phyloP scores from a whole-genome alignment of 805 yeast species.

The Lachancea quebecensis region DNA sequence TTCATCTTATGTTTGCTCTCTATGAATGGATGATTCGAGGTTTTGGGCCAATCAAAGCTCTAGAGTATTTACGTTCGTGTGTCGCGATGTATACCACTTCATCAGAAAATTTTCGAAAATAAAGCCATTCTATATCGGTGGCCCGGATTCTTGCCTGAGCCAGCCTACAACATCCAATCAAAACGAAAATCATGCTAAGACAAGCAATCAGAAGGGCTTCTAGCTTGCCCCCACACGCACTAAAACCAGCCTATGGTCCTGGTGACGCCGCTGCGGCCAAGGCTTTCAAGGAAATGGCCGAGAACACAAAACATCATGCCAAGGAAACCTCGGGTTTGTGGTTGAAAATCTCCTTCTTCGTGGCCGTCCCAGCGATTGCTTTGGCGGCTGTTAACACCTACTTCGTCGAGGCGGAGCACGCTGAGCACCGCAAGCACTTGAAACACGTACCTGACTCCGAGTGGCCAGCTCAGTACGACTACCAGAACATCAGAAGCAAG shows the following conservation, averaged over 20 bases:
- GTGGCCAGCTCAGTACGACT: slow-evolving; percentile 87
- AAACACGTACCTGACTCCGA: slow-evolving; percentile 71
- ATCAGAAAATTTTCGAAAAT: slow-evolving; percentile 1
- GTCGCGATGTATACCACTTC: not conserved
- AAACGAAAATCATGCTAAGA: slow-evolving; percentile 37
- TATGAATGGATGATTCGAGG: not conserved
- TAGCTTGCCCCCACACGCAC: slow-evolving; percentile 36
- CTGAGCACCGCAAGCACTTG: slow-evolving; percentile 78
- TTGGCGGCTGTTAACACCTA: slow-evolving; percentile 75
- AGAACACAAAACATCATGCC: slow-evolving; percentile 76
- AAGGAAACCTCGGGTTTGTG: slow-evolving; percentile 66
- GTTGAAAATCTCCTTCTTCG: slow-evolving; percentile 74
- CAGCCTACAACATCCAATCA: not conserved
- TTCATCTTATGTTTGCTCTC: not conserved
- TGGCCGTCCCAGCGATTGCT: slow-evolving; percentile 77
- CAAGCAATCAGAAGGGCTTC: slow-evolving; percentile 33
- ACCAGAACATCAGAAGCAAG: slow-evolving; percentile 81
- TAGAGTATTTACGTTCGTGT: slow-evolving; percentile 1
- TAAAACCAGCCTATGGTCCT: slow-evolving; percentile 43
- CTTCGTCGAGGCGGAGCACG: slow-evolving; percentile 80
- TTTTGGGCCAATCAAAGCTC: slow-evolving; percentile 5
- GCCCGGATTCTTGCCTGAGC: not conserved
- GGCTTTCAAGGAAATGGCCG: slow-evolving; percentile 53
- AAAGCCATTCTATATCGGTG: not conserved
- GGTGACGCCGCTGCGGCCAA: slow-evolving; percentile 53